Conservation (phyloP, 805 yeast genomes). For the Candida palmyrensis region DNA sequence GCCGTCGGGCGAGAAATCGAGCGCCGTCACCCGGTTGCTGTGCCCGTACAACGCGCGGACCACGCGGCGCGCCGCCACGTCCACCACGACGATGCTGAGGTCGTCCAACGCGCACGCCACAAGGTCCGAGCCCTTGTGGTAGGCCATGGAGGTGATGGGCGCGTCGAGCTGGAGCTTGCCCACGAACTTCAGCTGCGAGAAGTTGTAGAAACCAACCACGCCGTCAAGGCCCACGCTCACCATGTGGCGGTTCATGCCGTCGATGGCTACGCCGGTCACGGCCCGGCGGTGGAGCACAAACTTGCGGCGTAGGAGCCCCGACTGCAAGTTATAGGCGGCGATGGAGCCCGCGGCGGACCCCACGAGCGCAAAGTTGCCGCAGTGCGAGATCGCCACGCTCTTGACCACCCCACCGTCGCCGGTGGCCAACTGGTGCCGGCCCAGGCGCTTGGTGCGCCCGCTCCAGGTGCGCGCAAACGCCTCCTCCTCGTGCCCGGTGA, state of each 20-base stretch:
- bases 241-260: constrained; percentile 85
- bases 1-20: constrained; percentile 93
- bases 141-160: constrained; percentile 72
- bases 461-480: constrained; percentile 89
- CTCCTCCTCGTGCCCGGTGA: constrained; percentile 85
- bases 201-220: constrained; percentile 79
- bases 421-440: constrained; percentile 64
- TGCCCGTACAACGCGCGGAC: constrained; percentile 91
- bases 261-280: constrained; percentile 84
- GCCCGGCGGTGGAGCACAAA: constrained; percentile 69
- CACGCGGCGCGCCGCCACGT: constrained; percentile 70
- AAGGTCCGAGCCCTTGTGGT: constrained; percentile 79
- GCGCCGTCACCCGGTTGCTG: constrained; percentile 74
- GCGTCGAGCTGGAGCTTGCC: constrained; percentile 67
- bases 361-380: constrained; percentile 92
- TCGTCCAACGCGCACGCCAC: constrained; percentile 85
- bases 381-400: constrained; percentile 74
- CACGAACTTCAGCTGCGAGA: constrained; percentile 60
- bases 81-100: constrained; percentile 76
- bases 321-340: constrained; percentile 83
- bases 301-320: constrained; percentile 74
- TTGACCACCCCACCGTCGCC: constrained; percentile 76
- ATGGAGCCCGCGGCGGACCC: constrained; percentile 87
- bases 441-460: constrained; percentile 71
- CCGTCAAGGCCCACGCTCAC: constrained; percentile 90